Percentiles rank a stretch among this genome's conserved stretches.
These are phyloP conservation scores for Trichosporon sp. DNA, from an alignment of 1,284 basidiomycete genomes.

Conservation along the genomic window DNA sequence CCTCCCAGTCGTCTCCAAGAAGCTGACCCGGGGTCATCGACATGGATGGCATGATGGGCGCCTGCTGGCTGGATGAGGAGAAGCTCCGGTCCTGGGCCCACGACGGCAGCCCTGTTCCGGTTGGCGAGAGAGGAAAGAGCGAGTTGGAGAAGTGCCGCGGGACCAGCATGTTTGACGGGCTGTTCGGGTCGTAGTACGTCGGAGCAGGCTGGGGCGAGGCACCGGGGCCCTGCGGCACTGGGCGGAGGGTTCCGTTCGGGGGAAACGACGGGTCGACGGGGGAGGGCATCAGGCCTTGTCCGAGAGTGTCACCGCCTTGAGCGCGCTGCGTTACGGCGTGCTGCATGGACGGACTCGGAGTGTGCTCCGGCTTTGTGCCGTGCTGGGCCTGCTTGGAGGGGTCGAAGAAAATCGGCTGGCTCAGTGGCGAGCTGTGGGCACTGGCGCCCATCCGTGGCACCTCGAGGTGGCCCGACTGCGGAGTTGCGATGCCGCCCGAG, in stretches of 20 bases:
- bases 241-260: neutral
- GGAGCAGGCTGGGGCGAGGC: neutral
- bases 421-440: neutral
- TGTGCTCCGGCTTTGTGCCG: neutral
- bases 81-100: neutral
- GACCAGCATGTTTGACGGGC: neutral
- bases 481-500: neutral
- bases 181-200: neutral
- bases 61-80: neutral
- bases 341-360: neutral
- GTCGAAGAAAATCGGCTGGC: neutral
- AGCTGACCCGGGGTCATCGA: neutral
- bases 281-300: neutral
- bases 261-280: neutral
- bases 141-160: conserved; percentile 3
- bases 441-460: neutral
- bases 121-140: conserved; percentile 1
- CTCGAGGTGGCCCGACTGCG: neutral
- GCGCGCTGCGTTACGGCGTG: neutral
- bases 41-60: neutral
- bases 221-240: neutral
- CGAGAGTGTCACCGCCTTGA: neutral
- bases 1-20: neutral
- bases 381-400: neutral
- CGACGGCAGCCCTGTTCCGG: neutral